Evolutionary conservation across 148 eudicot species (phyloP).

Genomic region (Agrostemma githago): DNA sequence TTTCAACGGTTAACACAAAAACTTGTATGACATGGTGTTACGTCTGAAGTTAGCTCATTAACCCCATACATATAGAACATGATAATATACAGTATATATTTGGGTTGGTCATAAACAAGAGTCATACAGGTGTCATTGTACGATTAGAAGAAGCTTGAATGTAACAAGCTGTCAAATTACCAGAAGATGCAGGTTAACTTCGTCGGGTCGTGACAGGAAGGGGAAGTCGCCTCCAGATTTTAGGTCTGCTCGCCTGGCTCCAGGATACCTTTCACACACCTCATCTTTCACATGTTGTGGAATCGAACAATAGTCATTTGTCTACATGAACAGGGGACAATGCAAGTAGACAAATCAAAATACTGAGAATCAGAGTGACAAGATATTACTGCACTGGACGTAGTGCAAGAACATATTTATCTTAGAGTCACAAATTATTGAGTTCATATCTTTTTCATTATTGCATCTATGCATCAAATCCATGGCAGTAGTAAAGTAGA

Average conservation of each 20-base stretch:
- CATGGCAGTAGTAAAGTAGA: neutral
- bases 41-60: neutral
- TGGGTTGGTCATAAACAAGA: neutral
- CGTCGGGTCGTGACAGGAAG: slow-evolving; percentile 89
- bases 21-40: neutral
- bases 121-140: neutral
- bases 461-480: neutral
- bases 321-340: slow-evolving; percentile 38
- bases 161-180: slow-evolving; percentile 28
- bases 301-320: slow-evolving; percentile 76
- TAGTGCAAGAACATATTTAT: neutral
- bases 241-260: slow-evolving; percentile 79
- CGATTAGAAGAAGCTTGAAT: neutral
- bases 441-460: neutral
- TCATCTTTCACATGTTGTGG: slow-evolving; percentile 88
- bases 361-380: neutral
- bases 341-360: neutral
- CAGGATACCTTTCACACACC: slow-evolving; percentile 79
- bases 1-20: neutral
- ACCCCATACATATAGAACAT: neutral
- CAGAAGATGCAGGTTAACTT: slow-evolving; percentile 98
- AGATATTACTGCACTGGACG: neutral
- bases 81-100: too few species aligned
- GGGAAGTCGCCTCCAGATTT: slow-evolving; percentile 97
- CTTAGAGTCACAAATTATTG: neutral